These are phyloP conservation scores for Yamadazyma trypodendri DNA, from an alignment of 1,139 yeast species.

Conservation along the genomic window DNA sequence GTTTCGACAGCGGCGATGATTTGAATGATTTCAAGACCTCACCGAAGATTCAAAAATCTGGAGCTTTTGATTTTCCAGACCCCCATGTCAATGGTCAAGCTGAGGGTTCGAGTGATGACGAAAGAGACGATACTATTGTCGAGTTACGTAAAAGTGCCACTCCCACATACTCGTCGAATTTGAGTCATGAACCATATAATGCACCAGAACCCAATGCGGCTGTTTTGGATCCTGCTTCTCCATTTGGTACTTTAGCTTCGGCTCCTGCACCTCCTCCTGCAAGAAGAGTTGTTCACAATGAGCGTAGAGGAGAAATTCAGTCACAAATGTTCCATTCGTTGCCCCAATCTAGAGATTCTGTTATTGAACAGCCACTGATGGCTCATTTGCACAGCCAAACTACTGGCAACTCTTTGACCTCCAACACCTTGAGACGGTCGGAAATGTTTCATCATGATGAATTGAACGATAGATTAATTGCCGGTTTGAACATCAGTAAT, in stretches of 20 bases:
- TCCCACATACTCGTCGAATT: too few species aligned
- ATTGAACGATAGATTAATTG: constrained; percentile 46
- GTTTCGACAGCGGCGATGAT: constrained; percentile 47
- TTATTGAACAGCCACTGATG: constrained; percentile 21
- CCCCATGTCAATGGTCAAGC: constrained; percentile 15
- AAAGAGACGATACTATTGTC: constrained; percentile 7
- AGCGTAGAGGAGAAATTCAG: constrained; percentile 16
- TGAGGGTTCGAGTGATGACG: constrained; percentile 6
- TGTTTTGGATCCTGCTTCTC: background rate
- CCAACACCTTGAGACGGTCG: constrained; percentile 15
- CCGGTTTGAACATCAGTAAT: constrained; percentile 74
- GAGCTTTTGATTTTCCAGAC: constrained; percentile 20
- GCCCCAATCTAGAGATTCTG: constrained; percentile 42
- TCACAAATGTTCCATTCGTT: constrained; percentile 55
- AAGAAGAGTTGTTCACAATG: constrained; percentile 48
- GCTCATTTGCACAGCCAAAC: constrained; percentile 24
- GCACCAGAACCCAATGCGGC: too few species aligned
- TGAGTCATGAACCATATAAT: too few species aligned
- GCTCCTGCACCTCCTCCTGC: constrained; percentile 75
- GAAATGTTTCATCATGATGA: constrained; percentile 32
- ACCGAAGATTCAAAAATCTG: constrained; percentile 21
- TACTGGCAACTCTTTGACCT: constrained; percentile 35
- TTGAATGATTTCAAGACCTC: constrained; percentile 29
- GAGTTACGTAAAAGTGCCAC: constrained; percentile 5
- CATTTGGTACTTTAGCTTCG: background rate